Percentiles rank a stretch among this genome's conserved stretches.
phyloP scores from a whole-genome alignment of 192 early-diverging fungal genomes.

The Entophlyctis luteolus region DNA sequence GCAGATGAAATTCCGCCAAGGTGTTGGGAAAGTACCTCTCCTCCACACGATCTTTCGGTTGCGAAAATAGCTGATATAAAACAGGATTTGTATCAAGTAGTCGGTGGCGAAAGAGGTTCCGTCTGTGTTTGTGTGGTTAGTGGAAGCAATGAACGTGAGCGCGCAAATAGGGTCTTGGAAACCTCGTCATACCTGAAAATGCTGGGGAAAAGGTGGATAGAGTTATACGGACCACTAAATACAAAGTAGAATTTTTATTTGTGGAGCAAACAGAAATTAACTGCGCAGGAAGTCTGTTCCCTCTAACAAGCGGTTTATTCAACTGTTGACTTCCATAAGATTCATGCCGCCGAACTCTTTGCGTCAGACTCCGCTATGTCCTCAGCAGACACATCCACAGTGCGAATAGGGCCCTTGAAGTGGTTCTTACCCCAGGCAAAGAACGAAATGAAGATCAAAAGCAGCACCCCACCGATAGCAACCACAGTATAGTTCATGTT shows the following conservation, averaged over 20 bases:
- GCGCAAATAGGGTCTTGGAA: background rate
- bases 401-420: background rate
- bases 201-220: conserved; percentile 5
- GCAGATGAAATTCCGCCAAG: background rate
- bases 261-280: no score
- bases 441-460: background rate
- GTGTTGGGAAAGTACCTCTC: background rate
- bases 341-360: no score
- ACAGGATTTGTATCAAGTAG: background rate
- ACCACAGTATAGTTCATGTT: background rate
- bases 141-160: conserved; percentile 1
- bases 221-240: no score
- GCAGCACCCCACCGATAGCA: background rate
- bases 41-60: background rate
- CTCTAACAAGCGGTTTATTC: no score
- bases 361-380: background rate
- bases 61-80: background rate
- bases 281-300: no score
- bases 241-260: no score
- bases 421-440: background rate
- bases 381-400: background rate
- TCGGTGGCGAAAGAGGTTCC: background rate
- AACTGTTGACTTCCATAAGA: no score
- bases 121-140: conserved; percentile 13
- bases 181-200: conserved; percentile 8